Evolutionary conservation across 2,329 filamentous ascomycete species (phyloP), one percentile per base, ranked within the genome.

Genomic region (Scytalidium lignicola): DNA sequence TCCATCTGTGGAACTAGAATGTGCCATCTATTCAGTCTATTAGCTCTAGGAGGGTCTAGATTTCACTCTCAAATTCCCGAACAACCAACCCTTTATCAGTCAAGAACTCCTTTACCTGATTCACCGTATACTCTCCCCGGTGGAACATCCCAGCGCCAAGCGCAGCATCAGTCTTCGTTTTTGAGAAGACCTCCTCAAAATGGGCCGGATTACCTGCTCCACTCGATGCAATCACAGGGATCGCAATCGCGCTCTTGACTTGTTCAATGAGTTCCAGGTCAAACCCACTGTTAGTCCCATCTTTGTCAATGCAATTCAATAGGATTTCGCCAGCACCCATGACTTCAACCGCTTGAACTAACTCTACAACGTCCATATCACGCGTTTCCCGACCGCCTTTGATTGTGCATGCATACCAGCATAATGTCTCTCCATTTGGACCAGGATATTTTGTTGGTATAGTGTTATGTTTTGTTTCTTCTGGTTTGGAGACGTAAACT

Each of bases 91-190:
- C 88, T 62, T 83, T 80, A 29, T 78, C 74, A 20, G 75, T 74
- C 51, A 99, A 68, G 62, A 88, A 80, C 51, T 95, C 86, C 71
- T 99, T 99, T 43, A 99, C 93, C 63, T 97, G 85, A 67, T 83
- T 85, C 15, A 99, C 92, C 0, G 91, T 96, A 69, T 92, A 99
- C 72, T 99, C 92, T 32, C 86, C 89, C 44, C 93, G 76, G 72
- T 99, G 93, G 70, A 99, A 99, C 86, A 99, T 99, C 47, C 93
- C 93, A 8, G 93, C 93, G 2, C 93, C 93, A 52, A 99, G 72
- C 22, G 93, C 93, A 44, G 93, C 93, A 74, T 99, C 93, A 2
- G 92, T 92, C 15, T 76, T 75, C 8, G 93, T 97, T 70, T 87
- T 74, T 49, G 80, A 74, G 68, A 99, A 99, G 1, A 97, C 93